Percentiles rank a stretch among this genome's conserved stretches.
Evolutionary conservation across 352 stramenopile genomes (phyloP).

Genomic region (Phytophthora citrophthora): DNA sequence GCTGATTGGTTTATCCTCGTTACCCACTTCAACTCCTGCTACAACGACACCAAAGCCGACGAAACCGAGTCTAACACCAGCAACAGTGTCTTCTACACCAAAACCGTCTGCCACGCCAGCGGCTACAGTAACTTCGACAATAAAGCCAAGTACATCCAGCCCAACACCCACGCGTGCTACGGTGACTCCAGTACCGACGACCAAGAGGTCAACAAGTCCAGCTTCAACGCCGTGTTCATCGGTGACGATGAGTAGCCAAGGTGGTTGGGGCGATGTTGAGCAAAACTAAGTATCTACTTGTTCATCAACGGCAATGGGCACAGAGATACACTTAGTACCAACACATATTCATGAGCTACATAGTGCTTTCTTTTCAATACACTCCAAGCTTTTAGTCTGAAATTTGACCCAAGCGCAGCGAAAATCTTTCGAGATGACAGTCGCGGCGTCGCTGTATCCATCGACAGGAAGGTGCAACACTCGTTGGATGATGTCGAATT

Average conservation of each 20-base stretch:
- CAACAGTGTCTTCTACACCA: background rate
- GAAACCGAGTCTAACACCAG: background rate
- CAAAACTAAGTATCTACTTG: constrained; percentile 11
- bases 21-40: background rate
- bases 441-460: background rate
- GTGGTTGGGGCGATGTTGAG: constrained; percentile 10
- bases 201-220: background rate
- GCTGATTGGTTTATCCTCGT: background rate
- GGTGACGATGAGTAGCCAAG: constrained; percentile 1
- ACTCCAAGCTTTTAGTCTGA: background rate
- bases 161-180: background rate
- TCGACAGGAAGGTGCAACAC: constrained; percentile 1
- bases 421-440: background rate
- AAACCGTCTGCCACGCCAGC: background rate
- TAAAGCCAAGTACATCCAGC: background rate
- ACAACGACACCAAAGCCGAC: constrained; percentile 2
- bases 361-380: background rate
- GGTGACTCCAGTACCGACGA: background rate
- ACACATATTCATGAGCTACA: no score
- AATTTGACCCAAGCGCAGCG: background rate
- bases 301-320: background rate
- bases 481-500: constrained; percentile 8
- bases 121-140: background rate
- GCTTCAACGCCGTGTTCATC: background rate
- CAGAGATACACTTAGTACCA: background rate